Evolutionary conservation across 768 basidiomycete species (phyloP).

Genomic region (Peribolospora kevripleyi): DNA sequence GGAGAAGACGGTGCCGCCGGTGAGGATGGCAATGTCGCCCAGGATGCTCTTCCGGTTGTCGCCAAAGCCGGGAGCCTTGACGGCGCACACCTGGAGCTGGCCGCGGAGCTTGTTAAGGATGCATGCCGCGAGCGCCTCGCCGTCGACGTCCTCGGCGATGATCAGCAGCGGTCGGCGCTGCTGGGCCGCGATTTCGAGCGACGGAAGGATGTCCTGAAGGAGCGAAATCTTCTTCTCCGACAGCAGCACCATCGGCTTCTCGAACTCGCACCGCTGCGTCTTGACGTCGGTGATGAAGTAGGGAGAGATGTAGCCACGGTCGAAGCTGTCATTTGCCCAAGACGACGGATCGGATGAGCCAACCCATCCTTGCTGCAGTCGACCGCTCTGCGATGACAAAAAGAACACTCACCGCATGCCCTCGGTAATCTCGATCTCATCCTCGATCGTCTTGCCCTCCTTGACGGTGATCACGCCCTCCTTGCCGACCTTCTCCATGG

Average conservation of each 20-base stretch:
- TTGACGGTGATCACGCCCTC: conserved; percentile 99
- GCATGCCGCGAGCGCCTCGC: conserved; percentile 89
- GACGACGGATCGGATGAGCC: no score
- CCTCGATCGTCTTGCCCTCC: conserved; percentile 91
- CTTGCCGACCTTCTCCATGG: conserved; percentile 99
- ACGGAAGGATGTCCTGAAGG: conserved; percentile 81
- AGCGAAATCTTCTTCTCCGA: conserved; percentile 95
- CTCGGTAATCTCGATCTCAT: conserved; percentile 97
- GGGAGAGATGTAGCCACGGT: conserved; percentile 85
- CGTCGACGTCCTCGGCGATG: conserved; percentile 93
- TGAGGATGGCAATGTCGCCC: conserved; percentile 87
- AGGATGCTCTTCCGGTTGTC: conserved; percentile 98
- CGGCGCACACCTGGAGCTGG: conserved; percentile 73
- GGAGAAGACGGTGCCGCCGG: conserved; percentile 92
- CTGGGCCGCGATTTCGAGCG: conserved; percentile 35
- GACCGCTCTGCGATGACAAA: no score
- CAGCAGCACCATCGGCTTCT: conserved; percentile 81
- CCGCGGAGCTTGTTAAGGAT: conserved; percentile 99
- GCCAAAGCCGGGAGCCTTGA: conserved; percentile 92
- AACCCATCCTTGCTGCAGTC: no score
- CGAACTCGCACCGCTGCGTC: conserved; percentile 80
- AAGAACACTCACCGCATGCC: conserved; percentile 44
- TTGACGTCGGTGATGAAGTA: conserved; percentile 99
- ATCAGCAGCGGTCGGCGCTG: conserved; percentile 74
- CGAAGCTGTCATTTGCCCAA: conserved; percentile 28